These are phyloP conservation scores for Termitomyces sp. DNA, from an alignment of 768 basidiomycete genomes.

Conservation along the genomic window DNA sequence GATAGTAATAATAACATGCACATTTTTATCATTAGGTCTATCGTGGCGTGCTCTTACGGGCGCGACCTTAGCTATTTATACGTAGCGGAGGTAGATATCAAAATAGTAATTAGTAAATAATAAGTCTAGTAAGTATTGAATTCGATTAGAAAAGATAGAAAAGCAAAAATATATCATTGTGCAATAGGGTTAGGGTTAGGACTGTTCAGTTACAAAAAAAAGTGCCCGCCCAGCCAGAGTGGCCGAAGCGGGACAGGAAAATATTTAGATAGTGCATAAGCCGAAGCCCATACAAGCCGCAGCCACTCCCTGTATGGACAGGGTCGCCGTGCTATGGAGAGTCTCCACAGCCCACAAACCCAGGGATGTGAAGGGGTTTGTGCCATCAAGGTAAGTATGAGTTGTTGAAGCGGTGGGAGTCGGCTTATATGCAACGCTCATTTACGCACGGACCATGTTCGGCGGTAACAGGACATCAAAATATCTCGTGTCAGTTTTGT, in stretches of 20 bases:
- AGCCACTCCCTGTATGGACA: constrained; percentile 58
- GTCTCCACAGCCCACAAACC: constrained; percentile 53
- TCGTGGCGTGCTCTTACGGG: too few relatives aligned
- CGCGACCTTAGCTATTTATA: too few relatives aligned
- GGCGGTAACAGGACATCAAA: background rate
- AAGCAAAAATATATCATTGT: too few relatives aligned
- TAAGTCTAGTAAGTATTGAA: too few relatives aligned
- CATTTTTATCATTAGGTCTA: too few relatives aligned
- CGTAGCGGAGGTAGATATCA: too few relatives aligned
- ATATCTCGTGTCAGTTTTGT: background rate
- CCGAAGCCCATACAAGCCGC: constrained; percentile 56
- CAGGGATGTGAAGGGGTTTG: constrained; percentile 48
- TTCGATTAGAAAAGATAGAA: too few relatives aligned
- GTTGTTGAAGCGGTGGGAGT: background rate
- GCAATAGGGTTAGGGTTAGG: constrained; percentile 46
- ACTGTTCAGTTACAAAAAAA: constrained; percentile 23
- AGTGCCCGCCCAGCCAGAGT: constrained; percentile 41
- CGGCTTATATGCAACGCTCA: constrained; percentile 27
- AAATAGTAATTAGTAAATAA: too few relatives aligned
- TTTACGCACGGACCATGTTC: constrained; percentile 35
- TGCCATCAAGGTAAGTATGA: constrained; percentile 71
- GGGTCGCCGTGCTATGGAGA: constrained; percentile 71
- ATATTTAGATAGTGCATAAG: constrained; percentile 64
- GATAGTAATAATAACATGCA: too few relatives aligned
- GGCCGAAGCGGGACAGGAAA: constrained; percentile 56